Conservation (phyloP, 495 filamentous ascomycete species). For the Trypethelium eluteriae region DNA sequence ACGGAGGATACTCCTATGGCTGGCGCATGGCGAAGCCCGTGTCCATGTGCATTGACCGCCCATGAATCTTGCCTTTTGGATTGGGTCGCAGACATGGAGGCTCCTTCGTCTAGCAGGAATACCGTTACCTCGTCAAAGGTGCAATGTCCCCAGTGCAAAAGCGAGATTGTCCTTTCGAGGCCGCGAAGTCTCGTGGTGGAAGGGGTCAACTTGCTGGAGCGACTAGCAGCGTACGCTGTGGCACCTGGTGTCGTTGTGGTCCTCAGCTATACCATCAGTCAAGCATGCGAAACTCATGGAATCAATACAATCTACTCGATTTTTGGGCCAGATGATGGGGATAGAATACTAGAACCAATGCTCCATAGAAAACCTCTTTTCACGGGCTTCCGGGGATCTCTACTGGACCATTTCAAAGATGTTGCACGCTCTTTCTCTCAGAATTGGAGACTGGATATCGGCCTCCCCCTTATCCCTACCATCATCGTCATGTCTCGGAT, state of each 20-base stretch:
- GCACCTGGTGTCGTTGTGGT: slow-evolving; percentile 42
- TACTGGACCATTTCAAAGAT: slow-evolving; percentile 19
- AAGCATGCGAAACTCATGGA: slow-evolving; percentile 52
- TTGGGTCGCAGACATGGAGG: slow-evolving; percentile 82
- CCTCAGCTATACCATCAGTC: slow-evolving; percentile 27
- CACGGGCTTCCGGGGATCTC: slow-evolving; percentile 12
- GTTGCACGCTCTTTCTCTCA: slow-evolving; percentile 21
- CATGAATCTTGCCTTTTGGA: slow-evolving; percentile 85
- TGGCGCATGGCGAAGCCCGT: slow-evolving; percentile 75
- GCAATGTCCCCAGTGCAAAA: slow-evolving; percentile 81
- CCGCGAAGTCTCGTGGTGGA: slow-evolving; percentile 62
- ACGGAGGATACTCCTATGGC: slow-evolving; percentile 60
- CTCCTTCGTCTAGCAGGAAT: slow-evolving; percentile 33
- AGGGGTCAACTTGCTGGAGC: slow-evolving; percentile 47
- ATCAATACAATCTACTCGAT: slow-evolving; percentile 53
- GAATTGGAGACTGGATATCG: slow-evolving; percentile 40
- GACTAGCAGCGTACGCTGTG: slow-evolving; percentile 48
- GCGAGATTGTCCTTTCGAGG: slow-evolving; percentile 64
- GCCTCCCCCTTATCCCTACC: slow-evolving; percentile 56
- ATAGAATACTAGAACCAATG: slow-evolving; percentile 38
- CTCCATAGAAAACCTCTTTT: slow-evolving; percentile 14
- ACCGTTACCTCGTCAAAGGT: slow-evolving; percentile 53
- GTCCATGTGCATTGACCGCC: slow-evolving; percentile 78
- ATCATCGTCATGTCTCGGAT: slow-evolving; percentile 54
- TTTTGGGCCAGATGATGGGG: slow-evolving; percentile 55